Conservation (phyloP, 441 rosid species). For the Adansonia madagascariensis region DNA sequence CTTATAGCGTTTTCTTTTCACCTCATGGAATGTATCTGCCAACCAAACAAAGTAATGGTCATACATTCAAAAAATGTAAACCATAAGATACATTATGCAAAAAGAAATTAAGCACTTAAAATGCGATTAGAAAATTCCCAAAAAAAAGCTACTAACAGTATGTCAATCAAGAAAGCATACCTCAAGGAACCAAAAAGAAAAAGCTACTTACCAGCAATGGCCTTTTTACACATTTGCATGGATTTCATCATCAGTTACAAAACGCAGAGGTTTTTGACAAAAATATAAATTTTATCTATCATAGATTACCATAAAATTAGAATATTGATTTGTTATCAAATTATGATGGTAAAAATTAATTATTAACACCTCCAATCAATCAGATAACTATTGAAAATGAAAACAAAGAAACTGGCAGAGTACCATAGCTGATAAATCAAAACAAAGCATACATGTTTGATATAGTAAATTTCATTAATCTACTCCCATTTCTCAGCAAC, state of each 20-base stretch:
- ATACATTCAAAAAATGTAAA: neutral
- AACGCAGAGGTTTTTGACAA: neutral
- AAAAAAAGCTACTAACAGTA: neutral
- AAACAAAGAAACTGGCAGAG: neutral
- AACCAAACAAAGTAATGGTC: conserved; percentile 12
- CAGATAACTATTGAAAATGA: neutral
- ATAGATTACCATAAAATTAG: neutral
- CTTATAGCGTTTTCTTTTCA: conserved; percentile 61
- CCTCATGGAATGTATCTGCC: conserved; percentile 94
- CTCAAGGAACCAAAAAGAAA: conserved; percentile 11
- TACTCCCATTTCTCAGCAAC: conserved; percentile 5
- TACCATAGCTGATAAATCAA: conserved; percentile 3
- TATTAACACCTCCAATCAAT: neutral
- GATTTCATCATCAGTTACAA: conserved; percentile 6
- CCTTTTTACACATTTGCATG: neutral
- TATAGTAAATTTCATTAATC: neutral
- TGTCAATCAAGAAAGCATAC: neutral
- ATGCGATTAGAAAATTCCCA: neutral
- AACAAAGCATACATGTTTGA: neutral
- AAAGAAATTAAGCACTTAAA: neutral
- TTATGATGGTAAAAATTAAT: neutral
- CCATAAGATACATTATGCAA: conserved; percentile 16
- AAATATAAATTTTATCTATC: neutral
- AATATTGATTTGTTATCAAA: neutral
- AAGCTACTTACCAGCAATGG: conserved; percentile 12